Conservation (phyloP, 306 rosid species). For the Pachyrhizus erosus region DNA sequence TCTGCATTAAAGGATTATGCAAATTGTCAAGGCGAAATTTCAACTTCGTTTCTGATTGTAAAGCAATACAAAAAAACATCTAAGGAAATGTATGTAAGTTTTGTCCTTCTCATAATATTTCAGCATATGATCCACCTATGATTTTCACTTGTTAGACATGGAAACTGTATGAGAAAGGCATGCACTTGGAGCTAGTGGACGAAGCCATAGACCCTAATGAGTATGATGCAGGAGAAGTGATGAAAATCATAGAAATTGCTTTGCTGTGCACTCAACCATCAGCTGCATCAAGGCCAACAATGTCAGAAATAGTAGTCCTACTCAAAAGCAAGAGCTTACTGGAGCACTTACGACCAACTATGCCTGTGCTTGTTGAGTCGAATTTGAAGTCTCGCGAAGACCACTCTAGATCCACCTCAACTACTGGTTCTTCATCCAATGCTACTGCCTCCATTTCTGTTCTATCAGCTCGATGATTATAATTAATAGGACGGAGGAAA, state of each 20-base stretch:
- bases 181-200: slow-evolving; percentile 49
- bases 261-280: slow-evolving; percentile 55
- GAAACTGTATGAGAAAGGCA: slow-evolving; percentile 45
- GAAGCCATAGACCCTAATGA: slow-evolving; percentile 45
- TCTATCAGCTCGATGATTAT: too few relatives aligned
- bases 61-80: too few relatives aligned
- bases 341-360: slow-evolving; percentile 43
- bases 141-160: slow-evolving; percentile 51
- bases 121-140: not conserved
- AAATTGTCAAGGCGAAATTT: too few relatives aligned
- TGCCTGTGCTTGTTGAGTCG: too few relatives aligned
- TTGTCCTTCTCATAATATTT: too few relatives aligned
- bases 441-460: too few relatives aligned
- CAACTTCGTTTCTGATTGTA: too few relatives aligned
- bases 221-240: slow-evolving; percentile 52
- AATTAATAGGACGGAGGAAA: too few relatives aligned
- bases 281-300: slow-evolving; percentile 56
- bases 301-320: slow-evolving; percentile 57
- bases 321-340: slow-evolving; percentile 50
- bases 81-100: too few relatives aligned
- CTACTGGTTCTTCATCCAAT: too few relatives aligned
- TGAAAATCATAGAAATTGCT: slow-evolving; percentile 27
- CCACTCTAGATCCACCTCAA: too few relatives aligned
- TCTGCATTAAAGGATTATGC: slow-evolving; percentile 2
- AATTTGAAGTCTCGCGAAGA: too few relatives aligned